Base-by-base conservation (phyloP, 2,329 filamentous ascomycete genomes). In the Juglanconis oblonga region DNA sequence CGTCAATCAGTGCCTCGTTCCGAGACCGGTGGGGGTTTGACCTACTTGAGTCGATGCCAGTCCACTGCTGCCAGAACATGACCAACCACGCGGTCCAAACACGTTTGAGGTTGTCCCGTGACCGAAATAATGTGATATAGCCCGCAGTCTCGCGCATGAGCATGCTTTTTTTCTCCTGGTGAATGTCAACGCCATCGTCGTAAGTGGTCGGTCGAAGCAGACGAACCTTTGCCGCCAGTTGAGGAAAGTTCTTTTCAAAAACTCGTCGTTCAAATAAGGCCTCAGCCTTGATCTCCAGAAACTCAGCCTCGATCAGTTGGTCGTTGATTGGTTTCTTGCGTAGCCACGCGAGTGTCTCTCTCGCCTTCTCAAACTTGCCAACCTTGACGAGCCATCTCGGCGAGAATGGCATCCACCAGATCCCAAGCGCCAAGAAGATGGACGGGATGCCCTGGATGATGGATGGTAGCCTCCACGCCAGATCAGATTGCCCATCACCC, bases 21-120 rank as follows among this genome's bases (percentile, higher is more conserved):
- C 8, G 13, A n/a, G 42, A 13, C 42, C 14, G n/a, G 36, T 5
- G 4, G 10, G 2, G 5, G 14, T 3, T 29, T 33, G 36, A 8
- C 53, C 3, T 55, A 65, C 55, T 72, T 0, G 76, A 74, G 62
- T 78, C 75, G 17, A 78, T 73, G 48, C 76, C 76, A 32, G 67
- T 73, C 71, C 75, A 78, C 61, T 80, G 78, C 65, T 80, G 78
- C 66, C 78, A 79, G 65, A 80, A 79, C 77, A 79, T 79, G 11
- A 79, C 64, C 36, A 77, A 64, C 73, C 75, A 76, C 2, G 75
- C 78, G 9, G 72, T 77, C 6, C 72, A 62, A 4, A 79, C 76
- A 42, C 78, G 73, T 70, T 78, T 79, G 62, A 83, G 73, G 67
- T 82, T 81, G 61, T 82, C 79, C 74, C 69, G 74, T 8, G 75